phyloP scores from a whole-genome alignment of 192 early-diverging fungal genomes.

The Chytriomyces sp. region DNA sequence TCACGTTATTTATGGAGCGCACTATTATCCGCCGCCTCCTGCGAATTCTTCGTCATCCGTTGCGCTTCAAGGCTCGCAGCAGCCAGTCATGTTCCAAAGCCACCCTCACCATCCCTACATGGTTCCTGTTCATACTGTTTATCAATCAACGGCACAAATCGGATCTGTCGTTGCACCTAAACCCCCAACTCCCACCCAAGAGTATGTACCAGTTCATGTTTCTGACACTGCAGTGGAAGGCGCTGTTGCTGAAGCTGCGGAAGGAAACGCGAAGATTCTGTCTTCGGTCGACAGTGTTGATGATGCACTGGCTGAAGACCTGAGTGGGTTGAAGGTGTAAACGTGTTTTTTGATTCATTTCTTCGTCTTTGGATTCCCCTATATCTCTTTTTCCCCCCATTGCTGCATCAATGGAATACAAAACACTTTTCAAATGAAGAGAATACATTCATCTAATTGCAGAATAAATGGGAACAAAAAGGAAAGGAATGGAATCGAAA shows the following conservation, averaged over 20 bases:
- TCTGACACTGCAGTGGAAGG: background rate
- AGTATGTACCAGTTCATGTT: background rate
- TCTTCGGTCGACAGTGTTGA: no score
- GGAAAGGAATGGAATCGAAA: background rate
- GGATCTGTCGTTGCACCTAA: background rate
- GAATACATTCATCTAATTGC: background rate
- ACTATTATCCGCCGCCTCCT: slow-evolving; percentile 17
- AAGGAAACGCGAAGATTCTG: no score
- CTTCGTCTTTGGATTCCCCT: no score
- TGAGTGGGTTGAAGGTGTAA: no score
- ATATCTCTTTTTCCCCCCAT: no score
- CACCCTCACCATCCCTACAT: slow-evolving; percentile 2
- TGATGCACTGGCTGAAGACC: no score
- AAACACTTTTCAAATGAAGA: no score
- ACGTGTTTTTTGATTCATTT: no score
- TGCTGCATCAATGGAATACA: no score
- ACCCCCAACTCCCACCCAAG: background rate
- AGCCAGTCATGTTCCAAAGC: slow-evolving; percentile 1
- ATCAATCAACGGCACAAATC: background rate
- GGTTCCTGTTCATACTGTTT: background rate
- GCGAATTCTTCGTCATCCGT: background rate
- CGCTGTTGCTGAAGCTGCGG: slow-evolving; percentile 11
- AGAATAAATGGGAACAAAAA: background rate
- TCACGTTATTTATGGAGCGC: slow-evolving; percentile 14
- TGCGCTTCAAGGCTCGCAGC: background rate